Conservation (phyloP, 2,329 filamentous ascomycete species). For the Aspergillus novoparasiticus region DNA sequence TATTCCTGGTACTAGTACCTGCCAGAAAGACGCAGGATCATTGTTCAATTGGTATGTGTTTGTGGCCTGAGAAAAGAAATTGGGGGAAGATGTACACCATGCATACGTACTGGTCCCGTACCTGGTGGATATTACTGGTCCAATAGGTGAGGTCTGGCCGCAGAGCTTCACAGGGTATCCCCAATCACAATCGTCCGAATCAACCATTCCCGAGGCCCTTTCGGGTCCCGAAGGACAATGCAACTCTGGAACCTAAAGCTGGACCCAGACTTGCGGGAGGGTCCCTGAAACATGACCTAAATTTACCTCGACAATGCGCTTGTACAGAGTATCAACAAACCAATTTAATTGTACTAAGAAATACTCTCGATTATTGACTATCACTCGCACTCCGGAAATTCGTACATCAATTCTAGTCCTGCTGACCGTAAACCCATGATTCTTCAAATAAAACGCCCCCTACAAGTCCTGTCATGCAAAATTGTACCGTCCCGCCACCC, state of each 20-base stretch:
- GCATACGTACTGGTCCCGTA: constrained; percentile 5
- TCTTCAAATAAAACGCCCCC: constrained; percentile 14
- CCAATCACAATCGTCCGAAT: constrained; percentile 7
- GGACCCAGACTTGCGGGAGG: constrained; percentile 11
- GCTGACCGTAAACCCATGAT: constrained; percentile 3
- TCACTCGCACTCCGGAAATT: neutral
- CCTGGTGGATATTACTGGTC: constrained; percentile 1
- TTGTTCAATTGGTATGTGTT: neutral
- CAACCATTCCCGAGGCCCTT: constrained; percentile 10
- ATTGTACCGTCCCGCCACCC: neutral
- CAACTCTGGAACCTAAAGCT: neutral
- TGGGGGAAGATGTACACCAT: neutral
- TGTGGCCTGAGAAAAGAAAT: neutral
- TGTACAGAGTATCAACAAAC: neutral
- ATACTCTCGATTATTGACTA: neutral
- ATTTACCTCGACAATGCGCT: neutral
- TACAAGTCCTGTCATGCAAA: constrained; percentile 6
- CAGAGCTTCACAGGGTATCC: constrained; percentile 1
- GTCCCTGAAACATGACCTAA: constrained; percentile 27
- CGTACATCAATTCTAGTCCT: constrained; percentile 3
- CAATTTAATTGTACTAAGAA: neutral
- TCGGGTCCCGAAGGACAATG: constrained; percentile 8
- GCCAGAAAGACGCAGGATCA: neutral
- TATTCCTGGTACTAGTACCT: neutral
- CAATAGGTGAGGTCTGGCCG: neutral